Evolutionary conservation across 805 yeast genomes (phyloP), one percentile per base, ranked within the genome.

Genomic region (Hanseniaspora singularis): DNA sequence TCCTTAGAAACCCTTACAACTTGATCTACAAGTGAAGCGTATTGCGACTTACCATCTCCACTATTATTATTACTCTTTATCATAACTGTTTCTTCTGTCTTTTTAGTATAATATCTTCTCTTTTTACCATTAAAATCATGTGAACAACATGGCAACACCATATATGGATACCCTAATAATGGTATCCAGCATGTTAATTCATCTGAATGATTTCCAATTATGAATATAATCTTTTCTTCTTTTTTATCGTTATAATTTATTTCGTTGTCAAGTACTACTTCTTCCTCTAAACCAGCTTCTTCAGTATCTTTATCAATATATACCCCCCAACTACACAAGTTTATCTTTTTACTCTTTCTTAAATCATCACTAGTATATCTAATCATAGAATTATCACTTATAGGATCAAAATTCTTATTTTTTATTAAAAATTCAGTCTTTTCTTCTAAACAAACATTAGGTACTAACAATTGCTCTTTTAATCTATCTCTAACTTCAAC

Each of bases 181-280:
- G 97, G 97, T 31, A 89, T 78, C 96, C 97, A 89, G 53, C 95
- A 82, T 0, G 96, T 88, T 49, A 89, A 69, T 59, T 89, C 97
- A 60, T 89, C 97, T 1, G 95, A 83, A 58, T 89, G 97, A 59
- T 89, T 89, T 1, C 97, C 97, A 38, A 89, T 87, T 30, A 88
- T 63, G 56, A 89, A 89, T 0, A 95, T 80, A 54, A 80, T 72
- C 19, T 65, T 59, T 2, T 30, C 16, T 16, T 33, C n/a, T 1
- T 24, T 30, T 14, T 33, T 11, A 5, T 33, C 28, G 3, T 27
- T 15, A 14, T 15, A 8, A 26, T 26, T 26, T 8, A 8, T 26
- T 26, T 8, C n/a, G n/a, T 10, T 0, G 85, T 79, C 51, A 81
- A 82, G n/a, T n/a, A n/a, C n/a, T n/a, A n/a, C n/a, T n/a, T n/a